Evolutionary conservation across 768 basidiomycete genomes (phyloP), one percentile per base, ranked within the genome.

Genomic region (Cystofilobasidium capitatum): DNA sequence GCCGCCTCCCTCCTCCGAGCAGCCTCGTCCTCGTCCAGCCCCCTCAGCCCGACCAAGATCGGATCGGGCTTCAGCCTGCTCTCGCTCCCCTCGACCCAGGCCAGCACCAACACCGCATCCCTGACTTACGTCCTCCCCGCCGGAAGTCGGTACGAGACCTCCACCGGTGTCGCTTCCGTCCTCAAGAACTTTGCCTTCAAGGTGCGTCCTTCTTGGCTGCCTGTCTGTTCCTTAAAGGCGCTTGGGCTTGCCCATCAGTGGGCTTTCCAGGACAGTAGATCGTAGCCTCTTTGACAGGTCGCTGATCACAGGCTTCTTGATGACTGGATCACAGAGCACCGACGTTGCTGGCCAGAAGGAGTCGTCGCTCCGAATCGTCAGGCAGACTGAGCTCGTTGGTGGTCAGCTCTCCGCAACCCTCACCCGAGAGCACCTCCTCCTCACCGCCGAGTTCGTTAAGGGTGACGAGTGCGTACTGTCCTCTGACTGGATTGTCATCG

Each of bases 181-280:
- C 83, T 97, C 78, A 96, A 96, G 83, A 93, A 91, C 84, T 97
- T 92, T 83, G 88, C 92, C 69, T 98, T 94, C 86, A 97, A 96
- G 88, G 94, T 97, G 72, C 58, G 85, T 75, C 35, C 54, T 55
- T 14, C 31, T n/a, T 35, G 26, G 5, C 37, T 26, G 5, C 29
- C 24, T 16, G 37, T 22, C 2, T 31, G 31, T 10, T 29, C 3
- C 24, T 20, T 31, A n/a, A 22, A 29, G 37, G 3, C n/a, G 37
- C 24, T 5, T 26, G 29, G 51, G 4, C 4, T 7, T 1, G 17
- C n/a, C n/a, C n/a, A n/a, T n/a, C n/a, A 26, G 24, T 24, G 36
- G 44, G 35, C 16, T 12, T n/a, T 22, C 6, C 14, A 40, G 51
- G 17, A 42, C 24, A 3, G 7, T n/a, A 16, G 17, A 45, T 22